Evolutionary conservation across 2,329 filamentous ascomycete genomes (phyloP).

Genomic region (Nemania serpens): DNA sequence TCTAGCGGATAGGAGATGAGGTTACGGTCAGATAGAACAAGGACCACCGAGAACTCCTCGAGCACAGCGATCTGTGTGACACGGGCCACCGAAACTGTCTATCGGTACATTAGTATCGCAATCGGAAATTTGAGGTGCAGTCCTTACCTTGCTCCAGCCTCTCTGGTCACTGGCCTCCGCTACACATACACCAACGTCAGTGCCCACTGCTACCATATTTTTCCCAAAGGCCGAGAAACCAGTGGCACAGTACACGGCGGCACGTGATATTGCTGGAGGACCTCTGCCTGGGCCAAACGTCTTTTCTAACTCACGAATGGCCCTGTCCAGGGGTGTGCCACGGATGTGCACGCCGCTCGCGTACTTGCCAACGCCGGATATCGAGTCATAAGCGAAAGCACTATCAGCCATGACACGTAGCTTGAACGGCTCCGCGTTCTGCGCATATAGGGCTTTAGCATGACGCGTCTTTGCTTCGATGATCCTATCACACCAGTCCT

Average conservation of each 20-base stretch:
- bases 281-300: constrained; percentile 72
- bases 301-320: constrained; percentile 86
- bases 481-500: constrained; percentile 92
- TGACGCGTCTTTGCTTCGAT: constrained; percentile 94
- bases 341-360: constrained; percentile 73
- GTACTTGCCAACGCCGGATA: constrained; percentile 63
- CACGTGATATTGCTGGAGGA: constrained; percentile 78
- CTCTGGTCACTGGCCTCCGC: constrained; percentile 87
- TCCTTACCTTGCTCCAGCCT: constrained; percentile 82
- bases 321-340: constrained; percentile 88
- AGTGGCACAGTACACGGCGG: constrained; percentile 89
- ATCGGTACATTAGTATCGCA: constrained; percentile 23
- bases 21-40: constrained; percentile 88
- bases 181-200: constrained; percentile 91
- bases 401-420: constrained; percentile 90
- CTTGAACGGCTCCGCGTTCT: constrained; percentile 95
- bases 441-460: constrained; percentile 82
- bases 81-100: constrained; percentile 76
- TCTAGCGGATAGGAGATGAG: constrained; percentile 94
- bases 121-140: constrained; percentile 22
- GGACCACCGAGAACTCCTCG: constrained; percentile 91
- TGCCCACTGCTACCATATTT: constrained; percentile 90
- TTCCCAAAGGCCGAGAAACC: constrained; percentile 84
- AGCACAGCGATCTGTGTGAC: constrained; percentile 94
- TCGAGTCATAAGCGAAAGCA: constrained; percentile 79